Evolutionary conservation across 2,329 filamentous ascomycete genomes (phyloP).

Genomic region (Catunica adiposa): DNA sequence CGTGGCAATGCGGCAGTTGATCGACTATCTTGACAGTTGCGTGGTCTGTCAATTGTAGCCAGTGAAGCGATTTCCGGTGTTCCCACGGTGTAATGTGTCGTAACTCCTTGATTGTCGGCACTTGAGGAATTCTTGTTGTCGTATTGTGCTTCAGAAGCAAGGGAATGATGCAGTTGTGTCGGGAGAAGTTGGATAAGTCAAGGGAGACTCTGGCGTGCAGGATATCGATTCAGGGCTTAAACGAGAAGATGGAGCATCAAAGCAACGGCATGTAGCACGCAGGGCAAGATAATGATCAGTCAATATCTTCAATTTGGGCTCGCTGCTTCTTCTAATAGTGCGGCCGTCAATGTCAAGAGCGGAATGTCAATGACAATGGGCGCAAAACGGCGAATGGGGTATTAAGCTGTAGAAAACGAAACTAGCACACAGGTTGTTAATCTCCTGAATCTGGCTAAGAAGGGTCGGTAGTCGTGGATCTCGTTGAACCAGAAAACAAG

Average conservation of each 20-base stretch:
- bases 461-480: background rate
- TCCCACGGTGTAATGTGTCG: no score
- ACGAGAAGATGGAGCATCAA: background rate
- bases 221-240: background rate
- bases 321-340: no score
- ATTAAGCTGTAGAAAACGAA: no score
- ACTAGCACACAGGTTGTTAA: background rate
- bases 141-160: background rate
- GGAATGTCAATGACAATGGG: no score
- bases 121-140: no score
- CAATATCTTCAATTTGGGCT: background rate
- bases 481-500: background rate
- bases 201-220: background rate
- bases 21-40: no score
- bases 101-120: no score
- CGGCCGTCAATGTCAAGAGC: no score
- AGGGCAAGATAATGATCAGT: background rate
- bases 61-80: no score
- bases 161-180: background rate
- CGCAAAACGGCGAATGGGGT: no score
- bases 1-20: background rate
- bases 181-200: background rate
- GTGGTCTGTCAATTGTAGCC: no score
- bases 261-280: background rate
- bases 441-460: background rate